Base-by-base conservation (phyloP, 2,329 filamentous ascomycete species). In the Aspergillus pseudonomiae region DNA sequence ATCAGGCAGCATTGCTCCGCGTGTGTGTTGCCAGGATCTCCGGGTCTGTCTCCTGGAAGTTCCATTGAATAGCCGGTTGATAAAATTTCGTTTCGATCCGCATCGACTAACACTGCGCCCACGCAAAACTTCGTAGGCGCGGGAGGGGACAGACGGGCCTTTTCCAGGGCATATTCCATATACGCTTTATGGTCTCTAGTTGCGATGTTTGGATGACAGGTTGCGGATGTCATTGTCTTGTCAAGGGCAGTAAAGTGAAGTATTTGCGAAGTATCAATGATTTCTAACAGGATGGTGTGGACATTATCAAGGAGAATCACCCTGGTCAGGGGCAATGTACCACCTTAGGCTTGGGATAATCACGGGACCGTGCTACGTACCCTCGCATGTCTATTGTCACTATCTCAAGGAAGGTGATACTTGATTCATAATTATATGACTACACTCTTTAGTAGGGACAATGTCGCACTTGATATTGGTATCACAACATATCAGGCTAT, bases 61-160 rank as follows among this genome's bases (percentile, higher is more conserved):
- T 82, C 79, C 9, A 78, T 67, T 0, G 79, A 81, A 63, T 80
- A 82, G 1, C 81, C 80, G 0, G 80, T 80, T 2, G 80, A 77
- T 9, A 82, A 56, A n/a, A 82, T 74, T 9, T 64, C 77, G 45
- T 75, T 73, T 12, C 63, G 77, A 50, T 76, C 76, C 2, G 68
- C 76, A 57, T 80, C 73, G 12, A 80, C 76, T 32, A 82, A 75
- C 14, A 80, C 72, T 3, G 80, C 79, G 6, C 81, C 79, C 11
- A 82, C 79, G 56, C 78, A 80, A 63, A 81, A 82, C 59, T 81
- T 81, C 36, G 74, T 75, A 16, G 67, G 60, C 6, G 71, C 73
- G 12, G 78, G 79, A 2, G 79, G 77, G 3, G 78, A 81, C 19
- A 73, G 71, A 3, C 68, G 70, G 1, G 80, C 80, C 52, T 74